Base-by-base conservation (phyloP, 208 protist genomes). In the Acanthamoeba royreba region DNA sequence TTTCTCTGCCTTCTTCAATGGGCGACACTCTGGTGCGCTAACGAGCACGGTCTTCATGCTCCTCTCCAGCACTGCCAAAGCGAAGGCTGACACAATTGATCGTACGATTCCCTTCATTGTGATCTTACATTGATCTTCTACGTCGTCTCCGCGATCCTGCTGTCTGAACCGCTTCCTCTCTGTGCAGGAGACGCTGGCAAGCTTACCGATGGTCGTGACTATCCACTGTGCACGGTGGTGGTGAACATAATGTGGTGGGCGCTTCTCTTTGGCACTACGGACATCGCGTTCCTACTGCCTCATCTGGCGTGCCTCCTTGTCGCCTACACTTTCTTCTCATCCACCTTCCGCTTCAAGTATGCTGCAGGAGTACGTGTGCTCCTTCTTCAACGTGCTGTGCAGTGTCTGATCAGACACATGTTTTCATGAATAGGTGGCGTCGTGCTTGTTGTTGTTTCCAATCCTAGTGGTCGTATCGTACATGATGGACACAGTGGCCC, bases 191-290 rank as follows among this genome's bases (percentile, higher is more conserved):
- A 81, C 25, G 69, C 69, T 11, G 0, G 19, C 3, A 0, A 42
- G 40, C 13, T 49, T 11, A 81, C 40, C 19, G 38, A 81, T 19
- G 69, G 69, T 4, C 69, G 40, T 1, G 69, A 19, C 3, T 28
- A 81, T 22, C 69, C 69, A 42, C 69, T 81, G 38, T 81, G 69
- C 40, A 81, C 69, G 38, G 40, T 33, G 17, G 7, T 81, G 38
- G 38, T 81, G 38, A 81, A 81, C 69, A 81, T 42, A 9, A 81
- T 81, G 69, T 81, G 69, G 69, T 81, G 69, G 69, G 69, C 69
- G 0, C 38, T 81, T 5, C 19, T 81, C 69, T 49, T 81, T n/a
- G 69, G 69, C 38, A 81, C 69, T 22, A 81, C 69, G 19, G 69
- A 81, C 69, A 47, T 81, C 8, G 69, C 69, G 5, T 81, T 81